Base-by-base conservation (phyloP, 805 yeast species). In the Tetrapisispora namnaoensis region DNA sequence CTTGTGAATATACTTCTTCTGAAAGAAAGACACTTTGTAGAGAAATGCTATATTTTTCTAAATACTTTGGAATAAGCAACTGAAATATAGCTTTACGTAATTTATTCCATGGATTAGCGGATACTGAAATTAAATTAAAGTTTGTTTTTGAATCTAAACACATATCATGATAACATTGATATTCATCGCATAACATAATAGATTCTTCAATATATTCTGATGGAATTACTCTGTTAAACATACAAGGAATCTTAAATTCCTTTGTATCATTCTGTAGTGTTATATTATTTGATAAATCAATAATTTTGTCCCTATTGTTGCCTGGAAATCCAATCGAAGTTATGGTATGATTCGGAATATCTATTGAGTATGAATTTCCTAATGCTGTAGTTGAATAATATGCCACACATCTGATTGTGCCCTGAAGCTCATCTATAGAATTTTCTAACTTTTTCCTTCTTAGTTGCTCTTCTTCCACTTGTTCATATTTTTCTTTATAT, bases 381-480 rank as follows among this genome's bases (percentile, higher is more conserved):
- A 40, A 30, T 16, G 11, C 45, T 18, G 28, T 45, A 38, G 46
- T 47, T 13, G 49, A 52, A 39, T 58, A 47, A 35, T 60, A 64
- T 7, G 58, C 60, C 43, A 61, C 61, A 37, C 59, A 61, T 17
- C 75, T 57, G 4, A 69, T 56, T 22, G 57, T 59, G 1, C 71
- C 72, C 21, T 57, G 52, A 24, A 64, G 46, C 47, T 71, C 73
- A 46, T 69, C 70, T 17, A 79, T 78, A 1, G 77, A 68, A 54
- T 77, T 76, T 57, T 78, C 80, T 37, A 79, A 58, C 10, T 69
- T 65, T 53, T 74, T 66, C 49, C 75, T 65, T 30, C 72, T 66
- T 4, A 55, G 56, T 32, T 62, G 64, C 52, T 72, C 74, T 32
- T 62, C 65, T 18, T 63, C 61, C 37, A 66, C 51, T 51, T 70